phyloP scores from a whole-genome alignment of 495 filamentous ascomycete genomes.

The Chaetomium fimeti region DNA sequence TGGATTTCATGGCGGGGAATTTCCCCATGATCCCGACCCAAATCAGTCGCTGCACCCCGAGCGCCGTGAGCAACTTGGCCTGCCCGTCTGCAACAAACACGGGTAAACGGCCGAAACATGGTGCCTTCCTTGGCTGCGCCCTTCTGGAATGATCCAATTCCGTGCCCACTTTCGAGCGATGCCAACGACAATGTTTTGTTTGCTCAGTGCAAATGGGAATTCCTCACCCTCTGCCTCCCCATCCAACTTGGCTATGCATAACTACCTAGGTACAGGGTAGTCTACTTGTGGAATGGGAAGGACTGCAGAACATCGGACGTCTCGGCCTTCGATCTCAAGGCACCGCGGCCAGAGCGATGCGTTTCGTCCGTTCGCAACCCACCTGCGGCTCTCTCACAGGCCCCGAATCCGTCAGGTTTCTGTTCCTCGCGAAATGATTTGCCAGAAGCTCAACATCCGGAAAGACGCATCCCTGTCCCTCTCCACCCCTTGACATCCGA shows the following conservation, averaged over 20 bases:
- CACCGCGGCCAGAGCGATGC: too few relatives aligned
- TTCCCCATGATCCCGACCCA: slow-evolving; percentile 1
- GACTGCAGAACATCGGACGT: background rate
- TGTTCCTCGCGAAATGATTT: slow-evolving; percentile 2
- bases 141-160: background rate
- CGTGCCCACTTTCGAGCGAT: background rate
- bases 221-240: too few relatives aligned
- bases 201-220: too few relatives aligned
- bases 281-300: too few relatives aligned
- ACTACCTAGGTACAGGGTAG: too few relatives aligned
- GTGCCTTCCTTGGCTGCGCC: background rate
- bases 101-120: background rate
- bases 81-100: background rate
- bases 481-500: slow-evolving; percentile 4
- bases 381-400: background rate
- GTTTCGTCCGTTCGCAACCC: background rate
- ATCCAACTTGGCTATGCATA: too few relatives aligned
- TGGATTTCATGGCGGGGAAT: background rate
- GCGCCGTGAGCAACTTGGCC: background rate
- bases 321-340: slow-evolving; percentile 1
- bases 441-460: background rate
- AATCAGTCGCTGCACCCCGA: background rate
- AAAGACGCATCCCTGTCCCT: background rate
- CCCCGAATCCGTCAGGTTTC: slow-evolving; percentile 4
- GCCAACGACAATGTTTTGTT: background rate